Percentiles rank a stretch among this genome's conserved stretches.
Conservation (phyloP, 257 asterid species). For the Capsicum rhomboideum region DNA sequence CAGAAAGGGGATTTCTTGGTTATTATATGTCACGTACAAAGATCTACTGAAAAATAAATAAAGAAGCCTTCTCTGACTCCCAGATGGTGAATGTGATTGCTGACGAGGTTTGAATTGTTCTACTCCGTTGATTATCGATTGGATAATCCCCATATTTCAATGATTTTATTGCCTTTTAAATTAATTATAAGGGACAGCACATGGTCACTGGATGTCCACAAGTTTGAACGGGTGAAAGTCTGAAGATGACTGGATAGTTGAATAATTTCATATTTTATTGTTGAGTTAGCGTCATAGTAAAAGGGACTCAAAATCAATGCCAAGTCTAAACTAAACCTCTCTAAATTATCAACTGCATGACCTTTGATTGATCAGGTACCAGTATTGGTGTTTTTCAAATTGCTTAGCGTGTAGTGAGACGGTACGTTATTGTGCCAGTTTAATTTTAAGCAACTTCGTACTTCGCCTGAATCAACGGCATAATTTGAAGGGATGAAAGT, state of each 20-base stretch:
- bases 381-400: background rate
- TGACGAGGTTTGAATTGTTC: background rate
- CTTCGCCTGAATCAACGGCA: background rate
- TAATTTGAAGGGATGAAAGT: background rate
- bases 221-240: slow-evolving; percentile 12
- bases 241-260: slow-evolving; percentile 8
- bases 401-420: background rate
- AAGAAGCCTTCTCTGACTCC: background rate
- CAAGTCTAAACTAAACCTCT: background rate
- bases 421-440: background rate
- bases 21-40: background rate
- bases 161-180: background rate
- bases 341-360: background rate
- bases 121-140: background rate
- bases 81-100: background rate
- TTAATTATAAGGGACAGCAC: slow-evolving; percentile 5
- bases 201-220: slow-evolving; percentile 12
- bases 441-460: background rate
- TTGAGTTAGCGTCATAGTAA: background rate
- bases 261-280: slow-evolving; percentile 6
- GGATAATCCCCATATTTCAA: background rate
- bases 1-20: no score
- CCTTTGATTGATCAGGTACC: no score
- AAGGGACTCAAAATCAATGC: background rate
- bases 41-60: background rate